These are phyloP conservation scores for Fusarium domesticum DNA, from an alignment of 2,329 filamentous ascomycete genomes.

Conservation along the genomic window DNA sequence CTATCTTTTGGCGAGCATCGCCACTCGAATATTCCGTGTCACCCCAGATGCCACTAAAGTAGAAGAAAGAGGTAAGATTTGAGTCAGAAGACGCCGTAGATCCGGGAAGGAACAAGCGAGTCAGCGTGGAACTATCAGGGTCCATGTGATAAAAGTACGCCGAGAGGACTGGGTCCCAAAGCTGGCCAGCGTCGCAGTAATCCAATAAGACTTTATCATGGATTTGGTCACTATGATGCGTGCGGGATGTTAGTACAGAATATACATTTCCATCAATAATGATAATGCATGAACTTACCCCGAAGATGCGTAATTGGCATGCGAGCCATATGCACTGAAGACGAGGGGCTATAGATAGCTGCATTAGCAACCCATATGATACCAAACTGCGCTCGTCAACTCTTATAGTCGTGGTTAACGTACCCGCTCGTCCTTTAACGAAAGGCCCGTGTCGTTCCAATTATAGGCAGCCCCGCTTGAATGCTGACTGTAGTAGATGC, in stretches of 20 bases:
- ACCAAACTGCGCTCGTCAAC: background rate
- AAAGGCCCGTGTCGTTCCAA: constrained; percentile 24
- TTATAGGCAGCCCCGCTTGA: constrained; percentile 22
- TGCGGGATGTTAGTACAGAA: no score
- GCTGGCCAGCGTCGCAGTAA: constrained; percentile 29
- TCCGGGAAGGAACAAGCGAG: constrained; percentile 13
- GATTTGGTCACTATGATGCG: constrained; percentile 28
- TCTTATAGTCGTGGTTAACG: constrained; percentile 1
- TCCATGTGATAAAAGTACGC: constrained; percentile 2
- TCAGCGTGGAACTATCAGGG: constrained; percentile 26
- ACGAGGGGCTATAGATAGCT: constrained; percentile 24
- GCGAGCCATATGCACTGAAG: constrained; percentile 32
- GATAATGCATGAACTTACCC: constrained; percentile 19
- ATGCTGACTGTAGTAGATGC: constrained; percentile 32
- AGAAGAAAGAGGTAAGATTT: constrained; percentile 31
- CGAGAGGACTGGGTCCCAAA: constrained; percentile 30
- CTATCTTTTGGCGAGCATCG: constrained; percentile 26
- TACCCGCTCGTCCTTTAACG: constrained; percentile 24
- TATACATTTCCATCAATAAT: background rate
- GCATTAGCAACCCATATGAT: background rate
- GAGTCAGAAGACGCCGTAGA: background rate
- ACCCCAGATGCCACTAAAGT: constrained; percentile 33
- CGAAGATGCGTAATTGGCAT: constrained; percentile 29
- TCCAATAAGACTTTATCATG: constrained; percentile 31
- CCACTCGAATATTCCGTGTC: constrained; percentile 9